These are phyloP conservation scores for Cucurbita ficifolia DNA, from an alignment of 306 rosid genomes.

Conservation along the genomic window DNA sequence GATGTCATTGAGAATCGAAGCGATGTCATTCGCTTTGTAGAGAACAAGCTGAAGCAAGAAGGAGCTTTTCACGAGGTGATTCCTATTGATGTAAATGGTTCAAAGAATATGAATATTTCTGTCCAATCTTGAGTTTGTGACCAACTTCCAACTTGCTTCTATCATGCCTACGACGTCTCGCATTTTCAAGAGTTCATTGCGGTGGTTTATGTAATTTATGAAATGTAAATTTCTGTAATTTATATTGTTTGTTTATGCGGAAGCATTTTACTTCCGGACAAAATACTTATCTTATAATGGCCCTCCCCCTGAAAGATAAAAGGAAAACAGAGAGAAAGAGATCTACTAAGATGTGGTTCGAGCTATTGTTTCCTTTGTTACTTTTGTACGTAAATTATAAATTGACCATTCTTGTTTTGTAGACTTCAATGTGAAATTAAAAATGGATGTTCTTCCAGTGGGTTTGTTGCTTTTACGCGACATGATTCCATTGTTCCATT, in stretches of 20 bases:
- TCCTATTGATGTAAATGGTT: slow-evolving; percentile 23
- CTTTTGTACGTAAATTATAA: slow-evolving; percentile 3
- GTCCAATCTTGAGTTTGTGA: slow-evolving; percentile 28
- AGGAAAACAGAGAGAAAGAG: not conserved
- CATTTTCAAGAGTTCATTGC: slow-evolving; percentile 35
- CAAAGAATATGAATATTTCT: slow-evolving; percentile 27
- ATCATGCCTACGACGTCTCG: slow-evolving; percentile 17
- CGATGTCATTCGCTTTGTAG: slow-evolving; percentile 16
- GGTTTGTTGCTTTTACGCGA: not conserved
- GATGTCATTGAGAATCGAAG: slow-evolving; percentile 13
- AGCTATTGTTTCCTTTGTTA: not conserved
- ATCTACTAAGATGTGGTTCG: slow-evolving; percentile 7
- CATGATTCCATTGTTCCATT: not conserved
- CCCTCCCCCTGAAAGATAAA: not conserved
- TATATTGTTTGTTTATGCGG: slow-evolving; percentile 28
- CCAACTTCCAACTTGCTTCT: slow-evolving; percentile 27
- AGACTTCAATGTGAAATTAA: not conserved
- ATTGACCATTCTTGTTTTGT: not conserved
- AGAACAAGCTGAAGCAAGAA: slow-evolving; percentile 17
- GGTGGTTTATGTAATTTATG: slow-evolving; percentile 39
- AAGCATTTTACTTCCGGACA: not conserved
- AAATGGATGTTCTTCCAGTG: not conserved
- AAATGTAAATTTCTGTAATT: slow-evolving; percentile 45
- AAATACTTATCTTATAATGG: not conserved
- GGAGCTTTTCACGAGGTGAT: slow-evolving; percentile 18